phyloP scores from a whole-genome alignment of 2,329 filamentous ascomycete species.

The Cercospora berteroae region DNA sequence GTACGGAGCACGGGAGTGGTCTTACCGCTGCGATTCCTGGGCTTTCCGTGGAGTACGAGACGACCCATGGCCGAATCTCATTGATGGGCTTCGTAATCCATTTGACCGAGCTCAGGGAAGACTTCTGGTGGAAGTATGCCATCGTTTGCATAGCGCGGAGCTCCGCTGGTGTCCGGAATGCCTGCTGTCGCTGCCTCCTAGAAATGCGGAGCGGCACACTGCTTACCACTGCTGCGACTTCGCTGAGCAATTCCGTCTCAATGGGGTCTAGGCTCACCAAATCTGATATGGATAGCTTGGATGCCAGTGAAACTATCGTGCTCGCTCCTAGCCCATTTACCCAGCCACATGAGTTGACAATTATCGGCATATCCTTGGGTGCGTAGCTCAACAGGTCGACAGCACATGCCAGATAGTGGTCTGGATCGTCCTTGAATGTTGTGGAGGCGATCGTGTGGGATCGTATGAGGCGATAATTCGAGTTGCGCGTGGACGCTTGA shows the following conservation, averaged over 20 bases:
- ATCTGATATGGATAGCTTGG: slow-evolving; percentile 56
- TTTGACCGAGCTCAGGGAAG: not conserved
- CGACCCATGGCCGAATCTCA: slow-evolving; percentile 58
- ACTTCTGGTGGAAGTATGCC: slow-evolving; percentile 67
- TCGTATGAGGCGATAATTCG: slow-evolving; percentile 49
- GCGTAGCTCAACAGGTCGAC: slow-evolving; percentile 61
- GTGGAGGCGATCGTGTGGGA: slow-evolving; percentile 66
- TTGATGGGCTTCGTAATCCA: slow-evolving; percentile 60
- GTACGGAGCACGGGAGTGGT: not conserved
- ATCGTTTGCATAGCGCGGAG: slow-evolving; percentile 73
- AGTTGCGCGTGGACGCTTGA: slow-evolving; percentile 37
- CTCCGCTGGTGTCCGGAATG: slow-evolving; percentile 62
- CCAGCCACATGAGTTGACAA: slow-evolving; percentile 76
- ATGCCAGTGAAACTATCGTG: slow-evolving; percentile 59
- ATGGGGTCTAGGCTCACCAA: slow-evolving; percentile 68
- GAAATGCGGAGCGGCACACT: slow-evolving; percentile 53
- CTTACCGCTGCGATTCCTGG: slow-evolving; percentile 56
- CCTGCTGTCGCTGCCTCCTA: slow-evolving; percentile 58
- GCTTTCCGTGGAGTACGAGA: slow-evolving; percentile 55
- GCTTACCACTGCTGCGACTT: slow-evolving; percentile 17
- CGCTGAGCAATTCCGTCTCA: slow-evolving; percentile 50
- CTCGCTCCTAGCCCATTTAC: slow-evolving; percentile 68
- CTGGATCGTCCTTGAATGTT: slow-evolving; percentile 64
- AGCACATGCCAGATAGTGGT: slow-evolving; percentile 64
- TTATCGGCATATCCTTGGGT: slow-evolving; percentile 52